phyloP scores from a whole-genome alignment of 768 basidiomycete genomes.

The Trametes cinnabarina region DNA sequence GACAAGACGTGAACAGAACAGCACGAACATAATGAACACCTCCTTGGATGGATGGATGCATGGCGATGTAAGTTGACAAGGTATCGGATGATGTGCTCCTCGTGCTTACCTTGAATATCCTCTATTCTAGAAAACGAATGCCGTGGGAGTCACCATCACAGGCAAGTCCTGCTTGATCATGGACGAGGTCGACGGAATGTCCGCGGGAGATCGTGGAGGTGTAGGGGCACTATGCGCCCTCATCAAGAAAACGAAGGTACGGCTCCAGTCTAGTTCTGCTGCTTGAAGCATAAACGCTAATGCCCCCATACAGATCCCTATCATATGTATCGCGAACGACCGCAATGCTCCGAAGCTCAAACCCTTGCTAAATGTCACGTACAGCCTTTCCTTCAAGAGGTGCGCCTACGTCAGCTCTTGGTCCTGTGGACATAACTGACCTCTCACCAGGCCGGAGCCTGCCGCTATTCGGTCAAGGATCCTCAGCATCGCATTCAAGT shows the following conservation, averaged over 20 bases:
- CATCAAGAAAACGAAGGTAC: slow-evolving; percentile 89
- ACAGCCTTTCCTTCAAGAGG: slow-evolving; percentile 75
- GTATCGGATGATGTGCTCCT: too few relatives aligned
- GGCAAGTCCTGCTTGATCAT: slow-evolving; percentile 88
- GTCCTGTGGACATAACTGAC: background rate
- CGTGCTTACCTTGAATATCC: too few relatives aligned
- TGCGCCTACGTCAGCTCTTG: slow-evolving; percentile 34
- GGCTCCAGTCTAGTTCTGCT: background rate
- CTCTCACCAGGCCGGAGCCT: slow-evolving; percentile 63
- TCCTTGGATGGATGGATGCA: slow-evolving; percentile 85
- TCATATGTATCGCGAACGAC: slow-evolving; percentile 98
- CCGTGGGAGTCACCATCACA: slow-evolving; percentile 71
- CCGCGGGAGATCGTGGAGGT: slow-evolving; percentile 94
- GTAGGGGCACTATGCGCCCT: slow-evolving; percentile 89
- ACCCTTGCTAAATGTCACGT: slow-evolving; percentile 73
- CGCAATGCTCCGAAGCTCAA: slow-evolving; percentile 84
- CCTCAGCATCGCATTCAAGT: slow-evolving; percentile 88
- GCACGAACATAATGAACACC: slow-evolving; percentile 86
- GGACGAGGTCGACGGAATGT: slow-evolving; percentile 99
- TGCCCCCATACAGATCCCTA: slow-evolving; percentile 66
- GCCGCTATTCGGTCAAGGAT: slow-evolving; percentile 79
- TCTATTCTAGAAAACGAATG: slow-evolving; percentile 54
- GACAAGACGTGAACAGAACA: slow-evolving; percentile 49
- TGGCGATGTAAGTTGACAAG: slow-evolving; percentile 41
- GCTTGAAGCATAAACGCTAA: background rate